Base-by-base conservation (phyloP, 116 monocot species). In the Iris pallida region DNA sequence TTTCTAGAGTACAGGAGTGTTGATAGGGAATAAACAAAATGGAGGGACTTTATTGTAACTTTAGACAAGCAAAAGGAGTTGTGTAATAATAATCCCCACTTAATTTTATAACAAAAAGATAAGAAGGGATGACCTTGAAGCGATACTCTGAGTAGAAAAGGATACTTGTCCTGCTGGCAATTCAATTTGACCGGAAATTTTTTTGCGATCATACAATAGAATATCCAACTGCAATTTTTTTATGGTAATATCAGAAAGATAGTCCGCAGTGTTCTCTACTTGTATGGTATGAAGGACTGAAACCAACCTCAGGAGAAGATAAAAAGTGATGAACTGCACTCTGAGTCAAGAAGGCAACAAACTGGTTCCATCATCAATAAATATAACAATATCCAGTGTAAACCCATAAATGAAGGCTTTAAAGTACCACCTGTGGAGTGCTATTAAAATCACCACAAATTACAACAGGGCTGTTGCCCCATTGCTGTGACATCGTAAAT, bases 391-490 rank as follows among this genome's bases (percentile, higher is more conserved):
- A 18, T 49, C 46, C 0, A 59, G 59, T 41, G 6, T 6, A 45
- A 18, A 64, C 13, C 18, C 17, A 62, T n/a, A 7, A 57, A 45
- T 13, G 20, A 42, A 64, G 30, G 18, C 16, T 47, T 16, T 16
- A 3, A 62, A 5, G 13, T 42, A 56, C 16, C 8, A 88, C 88
- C 81, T 88, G 76, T 53, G 89, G 89, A 44, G 72, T 68, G 56
- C 85, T 85, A 68, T 89, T 89, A 4, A 81, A 75, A 61, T 89
- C 89, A 68, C 89, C 89, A 75, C 71, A 76, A 79, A 89, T 72
- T 16, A 85, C 82, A 55, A 89, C 61, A 52, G 85, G 74, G 47
- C 59, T 17, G 55, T 76, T 75, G 12, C 68, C 71, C 68, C 80
- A 82, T 68, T 72, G n/a, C 55, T 67, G 54, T 71, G 79, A 85